phyloP scores from a whole-genome alignment of 2,329 filamentous ascomycete genomes.

The Colletotrichum sp. region DNA sequence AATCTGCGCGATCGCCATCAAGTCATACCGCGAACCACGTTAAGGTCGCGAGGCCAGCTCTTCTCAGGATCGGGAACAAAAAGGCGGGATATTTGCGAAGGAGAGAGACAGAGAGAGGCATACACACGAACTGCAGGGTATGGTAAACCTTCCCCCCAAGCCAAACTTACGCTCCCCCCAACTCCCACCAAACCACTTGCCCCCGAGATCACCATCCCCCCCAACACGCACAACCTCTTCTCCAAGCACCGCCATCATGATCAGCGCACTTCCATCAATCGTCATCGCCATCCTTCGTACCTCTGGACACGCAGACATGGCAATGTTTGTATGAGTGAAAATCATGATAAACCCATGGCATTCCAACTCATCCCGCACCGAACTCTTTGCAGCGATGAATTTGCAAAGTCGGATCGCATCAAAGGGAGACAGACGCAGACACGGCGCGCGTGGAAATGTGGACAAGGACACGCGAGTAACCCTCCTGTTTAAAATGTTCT shows the following conservation, averaged over 20 bases:
- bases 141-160: conserved; percentile 19
- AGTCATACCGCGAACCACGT: conserved; percentile 16
- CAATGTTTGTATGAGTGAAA: conserved; percentile 21
- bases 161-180: conserved; percentile 7
- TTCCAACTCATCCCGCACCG: conserved; percentile 17
- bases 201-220: not conserved
- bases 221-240: not conserved
- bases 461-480: conserved; percentile 22
- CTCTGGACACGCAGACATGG: conserved; percentile 10
- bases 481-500: conserved; percentile 21
- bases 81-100: not conserved
- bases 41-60: conserved; percentile 14
- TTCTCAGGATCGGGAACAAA: not conserved
- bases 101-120: not conserved
- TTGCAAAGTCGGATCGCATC: conserved; percentile 21
- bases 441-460: conserved; percentile 18
- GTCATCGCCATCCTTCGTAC: not conserved
- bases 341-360: conserved; percentile 16
- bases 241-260: not conserved
- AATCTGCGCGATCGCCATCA: conserved; percentile 15
- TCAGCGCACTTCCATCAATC: not conserved
- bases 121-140: conserved; percentile 19
- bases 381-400: conserved; percentile 20
- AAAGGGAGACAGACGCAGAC: conserved; percentile 1
- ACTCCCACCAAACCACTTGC: not conserved